phyloP scores from a whole-genome alignment of 768 basidiomycete species.

The Lyophyllum semitale region DNA sequence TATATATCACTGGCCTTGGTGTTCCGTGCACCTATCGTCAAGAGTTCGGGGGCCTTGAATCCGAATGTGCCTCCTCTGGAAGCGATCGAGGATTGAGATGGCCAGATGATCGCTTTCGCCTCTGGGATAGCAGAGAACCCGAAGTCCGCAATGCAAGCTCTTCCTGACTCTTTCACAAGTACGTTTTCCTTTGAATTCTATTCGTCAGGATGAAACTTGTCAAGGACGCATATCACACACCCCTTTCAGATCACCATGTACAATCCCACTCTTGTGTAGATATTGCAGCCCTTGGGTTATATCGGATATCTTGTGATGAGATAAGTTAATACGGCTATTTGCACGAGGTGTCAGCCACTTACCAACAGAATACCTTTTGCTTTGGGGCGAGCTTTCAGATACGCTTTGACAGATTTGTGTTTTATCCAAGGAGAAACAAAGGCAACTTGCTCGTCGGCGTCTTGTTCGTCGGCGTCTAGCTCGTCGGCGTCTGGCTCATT shows the following conservation, averaged over 20 bases:
- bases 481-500: constrained; percentile 25
- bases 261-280: constrained; percentile 21
- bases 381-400: no score
- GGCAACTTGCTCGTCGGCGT: no score
- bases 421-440: constrained; percentile 23
- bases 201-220: no score
- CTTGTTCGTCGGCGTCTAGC: no score
- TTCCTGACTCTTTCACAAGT: constrained; percentile 20
- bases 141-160: constrained; percentile 27
- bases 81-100: constrained; percentile 9
- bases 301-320: not conserved
- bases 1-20: constrained; percentile 28
- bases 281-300: constrained; percentile 23
- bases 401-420: no score
- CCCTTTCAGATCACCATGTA: constrained; percentile 31
- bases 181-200: constrained; percentile 25
- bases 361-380: constrained; percentile 15
- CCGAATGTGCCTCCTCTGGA: constrained; percentile 19
- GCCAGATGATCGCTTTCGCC: constrained; percentile 12
- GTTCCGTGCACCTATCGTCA: not conserved
- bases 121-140: constrained; percentile 21
- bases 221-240: constrained; percentile 7
- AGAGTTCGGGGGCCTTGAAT: constrained; percentile 28
- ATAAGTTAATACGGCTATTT: constrained; percentile 7
- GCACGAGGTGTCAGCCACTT: not conserved